phyloP scores from a whole-genome alignment of 2,329 filamentous ascomycete species.

The Biscogniauxia mediterranea region DNA sequence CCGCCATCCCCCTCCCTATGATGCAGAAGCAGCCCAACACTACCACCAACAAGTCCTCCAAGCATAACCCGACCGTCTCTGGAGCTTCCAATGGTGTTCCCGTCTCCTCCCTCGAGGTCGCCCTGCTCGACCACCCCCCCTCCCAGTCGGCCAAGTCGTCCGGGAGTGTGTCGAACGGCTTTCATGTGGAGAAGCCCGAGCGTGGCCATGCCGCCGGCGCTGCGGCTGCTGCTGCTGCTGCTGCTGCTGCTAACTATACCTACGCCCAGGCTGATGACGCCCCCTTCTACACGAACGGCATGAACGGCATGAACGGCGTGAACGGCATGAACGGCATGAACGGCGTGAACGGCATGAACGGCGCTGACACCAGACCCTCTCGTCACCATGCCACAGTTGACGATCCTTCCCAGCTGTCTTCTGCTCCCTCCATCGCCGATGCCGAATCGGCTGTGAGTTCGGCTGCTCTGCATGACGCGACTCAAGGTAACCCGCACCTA shows the following conservation, averaged over 20 bases:
- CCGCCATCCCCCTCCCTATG: constrained; percentile 32
- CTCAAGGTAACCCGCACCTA: constrained; percentile 20
- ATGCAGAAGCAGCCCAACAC: constrained; percentile 26
- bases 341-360: constrained; percentile 9
- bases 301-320: constrained; percentile 9
- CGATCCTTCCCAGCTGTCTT: constrained; percentile 4
- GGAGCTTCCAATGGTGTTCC: constrained; percentile 24
- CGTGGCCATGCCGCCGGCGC: constrained; percentile 3
- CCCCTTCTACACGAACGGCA: constrained; percentile 11
- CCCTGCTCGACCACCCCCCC: constrained; percentile 26
- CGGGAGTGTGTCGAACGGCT: constrained; percentile 23
- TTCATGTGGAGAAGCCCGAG: constrained; percentile 28
- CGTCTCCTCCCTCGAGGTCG: constrained; percentile 33
- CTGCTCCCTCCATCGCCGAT: constrained; percentile 9
- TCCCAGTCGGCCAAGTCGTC: constrained; percentile 21
- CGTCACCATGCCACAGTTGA: not conserved
- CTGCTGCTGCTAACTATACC: constrained; percentile 6
- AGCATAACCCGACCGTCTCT: constrained; percentile 11
- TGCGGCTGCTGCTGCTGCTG: too few species aligned
- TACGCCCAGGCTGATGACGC: constrained; percentile 2
- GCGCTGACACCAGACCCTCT: constrained; percentile 2
- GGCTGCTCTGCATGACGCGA: constrained; percentile 10
- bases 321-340: constrained; percentile 1
- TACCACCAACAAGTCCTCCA: constrained; percentile 11
- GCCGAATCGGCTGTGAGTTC: constrained; percentile 5